Base-by-base conservation (phyloP, 257 asterid genomes). In the Paulownia fortunei region DNA sequence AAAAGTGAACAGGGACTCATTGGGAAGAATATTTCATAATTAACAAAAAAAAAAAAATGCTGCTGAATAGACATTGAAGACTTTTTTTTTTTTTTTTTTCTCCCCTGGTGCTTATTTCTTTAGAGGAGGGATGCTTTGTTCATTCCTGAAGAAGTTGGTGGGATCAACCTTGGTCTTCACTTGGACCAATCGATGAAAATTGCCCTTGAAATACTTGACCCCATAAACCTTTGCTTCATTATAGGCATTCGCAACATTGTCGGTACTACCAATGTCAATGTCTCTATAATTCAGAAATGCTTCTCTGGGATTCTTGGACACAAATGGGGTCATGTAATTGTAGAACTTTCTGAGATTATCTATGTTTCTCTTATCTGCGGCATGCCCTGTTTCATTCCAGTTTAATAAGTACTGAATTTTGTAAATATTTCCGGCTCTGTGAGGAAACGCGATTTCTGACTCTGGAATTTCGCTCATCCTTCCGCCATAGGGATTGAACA, bases 281-380 rank as follows among this genome's bases (percentile, higher is more conserved):
- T 87, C 93, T 18, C 93, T 77, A 6, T 87, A 89, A 61, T 87
- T 87, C 1, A 82, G 67, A 36, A 36, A 85, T 0, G 89, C 83
- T 41, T 49, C 70, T 77, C 89, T 77, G 1, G 87, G 89, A 64
- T 83, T 80, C 58, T 70, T 58, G 2, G 89, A 85, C 39, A 78
- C 89, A 3, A 52, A 87, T 0, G 90, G 87, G 0, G 85, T 41
- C 91, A 84, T 80, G 32, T 72, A 87, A 13, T 49, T 41, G 72
- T 78, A 70, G 2, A 87, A 0, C 5, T 34, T 49, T 34, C 86
- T 72, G 0, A 59, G 6, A 3, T 47, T 62, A 0, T 23, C 3
- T 3, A 82, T 6, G 59, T 82, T 11, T 0, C 44, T 51, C 6
- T 7, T 51, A 0, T 64, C 82, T 0, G 8, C 56, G 0, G 0